A percentile compares a stretch with the other conserved stretches of the same genome.
These are phyloP conservation scores for Symbiodinium pilosum DNA, from an alignment of 73 alveolate genomes.

Conservation along the genomic window DNA sequence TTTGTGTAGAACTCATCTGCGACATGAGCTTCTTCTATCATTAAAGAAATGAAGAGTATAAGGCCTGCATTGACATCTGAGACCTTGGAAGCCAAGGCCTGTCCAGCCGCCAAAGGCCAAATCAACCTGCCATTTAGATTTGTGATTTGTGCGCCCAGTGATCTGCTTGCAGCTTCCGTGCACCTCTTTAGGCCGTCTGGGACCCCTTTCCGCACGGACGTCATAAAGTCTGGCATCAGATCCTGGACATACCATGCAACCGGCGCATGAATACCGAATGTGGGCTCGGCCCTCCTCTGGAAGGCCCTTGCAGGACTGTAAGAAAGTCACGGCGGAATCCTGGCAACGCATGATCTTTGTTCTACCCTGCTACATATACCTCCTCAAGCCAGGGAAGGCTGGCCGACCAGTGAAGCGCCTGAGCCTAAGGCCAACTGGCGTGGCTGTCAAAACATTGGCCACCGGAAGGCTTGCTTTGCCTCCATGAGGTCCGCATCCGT, in stretches of 20 bases:
- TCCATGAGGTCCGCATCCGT: slow-evolving; percentile 89
- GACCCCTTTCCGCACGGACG: slow-evolving; percentile 87
- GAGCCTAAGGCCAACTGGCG: neutral
- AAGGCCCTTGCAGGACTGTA: slow-evolving; percentile 77
- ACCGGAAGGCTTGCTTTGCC: slow-evolving; percentile 21
- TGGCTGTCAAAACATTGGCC: no score
- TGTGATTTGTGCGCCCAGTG: no score
- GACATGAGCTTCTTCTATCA: no score
- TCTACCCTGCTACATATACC: neutral
- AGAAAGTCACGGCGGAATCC: slow-evolving; percentile 55
- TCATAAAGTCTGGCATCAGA: slow-evolving; percentile 34
- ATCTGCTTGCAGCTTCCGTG: neutral
- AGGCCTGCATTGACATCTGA: slow-evolving; percentile 59
- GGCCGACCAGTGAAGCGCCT: slow-evolving; percentile 62
- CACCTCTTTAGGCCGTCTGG: slow-evolving; percentile 83
- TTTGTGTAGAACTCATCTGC: slow-evolving; percentile 41
- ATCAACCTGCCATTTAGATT: neutral
- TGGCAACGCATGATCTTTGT: neutral
- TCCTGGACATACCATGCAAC: neutral
- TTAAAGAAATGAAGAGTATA: no score
- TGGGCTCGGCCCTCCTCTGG: slow-evolving; percentile 21
- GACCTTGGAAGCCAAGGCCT: slow-evolving; percentile 43
- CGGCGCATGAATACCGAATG: neutral
- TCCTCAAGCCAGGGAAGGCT: neutral
- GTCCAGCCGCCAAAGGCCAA: slow-evolving; percentile 95